Evolutionary conservation across 352 stramenopile genomes (phyloP), one percentile per base, ranked within the genome.

Genomic region (Phytopythium aichiense): DNA sequence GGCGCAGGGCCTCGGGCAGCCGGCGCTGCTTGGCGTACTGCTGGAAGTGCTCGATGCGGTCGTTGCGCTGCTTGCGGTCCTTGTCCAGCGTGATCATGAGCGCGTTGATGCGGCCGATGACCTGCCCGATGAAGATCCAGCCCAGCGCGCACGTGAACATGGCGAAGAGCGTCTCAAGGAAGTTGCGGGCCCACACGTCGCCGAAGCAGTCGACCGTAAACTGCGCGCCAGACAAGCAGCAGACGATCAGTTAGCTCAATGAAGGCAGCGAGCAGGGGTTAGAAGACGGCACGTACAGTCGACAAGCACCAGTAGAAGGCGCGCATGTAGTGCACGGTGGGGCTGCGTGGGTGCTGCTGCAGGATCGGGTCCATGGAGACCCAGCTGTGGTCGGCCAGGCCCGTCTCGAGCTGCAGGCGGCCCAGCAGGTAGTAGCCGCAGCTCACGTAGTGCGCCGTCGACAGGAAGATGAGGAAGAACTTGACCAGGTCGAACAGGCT

Each of bases 151-250:
- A 92, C 6, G 77, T 89, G 43, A 80, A 84, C 22, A 78, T 69
- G 5, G 77, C 79, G 46, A 75, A 92, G 28, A 76, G 67, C 0
- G 74, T 77, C 58, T 92, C 82, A 1, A 89, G 65, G 42, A 85
- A 73, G 42, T 92, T 92, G 6, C 73, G 67, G 5, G 82, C 78
- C 9, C 81, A 50, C 35, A 92, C 84, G 33, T 92, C 82, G 1
- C 82, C 82, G 48, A 92, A 92, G 56, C 82, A 92, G 46, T 87
- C 82, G 25, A 90, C 82, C 12, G 82, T 92, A 52, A 92, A 92
- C 82, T 89, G 33, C 16, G 48, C 28, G 4, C 16, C 35, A 30
- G 20, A 18, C 13, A 16, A 54, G 48, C 22, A 53, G 16, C 23
- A 8, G 15, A 30, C n/a, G 15, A 13, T 22, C n/a, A 50, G n/a